phyloP scores from a whole-genome alignment of 2,329 filamentous ascomycete genomes.

The Penicillium brevicompactum region DNA sequence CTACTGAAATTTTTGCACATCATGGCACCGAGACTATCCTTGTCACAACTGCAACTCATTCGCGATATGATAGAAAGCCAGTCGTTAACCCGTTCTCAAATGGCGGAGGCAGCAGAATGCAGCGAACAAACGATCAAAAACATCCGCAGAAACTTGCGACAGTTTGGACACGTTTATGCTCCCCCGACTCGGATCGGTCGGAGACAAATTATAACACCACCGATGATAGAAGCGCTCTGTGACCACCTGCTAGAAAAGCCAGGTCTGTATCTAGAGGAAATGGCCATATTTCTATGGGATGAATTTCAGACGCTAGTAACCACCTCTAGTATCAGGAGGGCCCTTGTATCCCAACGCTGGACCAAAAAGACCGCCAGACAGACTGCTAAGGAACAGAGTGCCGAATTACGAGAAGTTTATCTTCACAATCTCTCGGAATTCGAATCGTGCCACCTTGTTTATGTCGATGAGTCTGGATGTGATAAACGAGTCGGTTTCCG shows the following conservation, averaged over 20 bases:
- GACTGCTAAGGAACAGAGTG: background rate
- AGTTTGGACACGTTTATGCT: too few species aligned
- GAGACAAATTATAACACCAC: too few species aligned
- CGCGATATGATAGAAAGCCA: too few species aligned
- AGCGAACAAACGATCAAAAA: too few species aligned
- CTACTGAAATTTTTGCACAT: too few species aligned
- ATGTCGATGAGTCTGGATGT: too few species aligned
- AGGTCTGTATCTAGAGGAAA: background rate
- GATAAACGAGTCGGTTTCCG: background rate
- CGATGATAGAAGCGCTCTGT: background rate
- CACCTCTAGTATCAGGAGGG: slow-evolving; percentile 3
- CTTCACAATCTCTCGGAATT: background rate
- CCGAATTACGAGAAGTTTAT: slow-evolving; percentile 1
- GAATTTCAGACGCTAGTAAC: background rate
- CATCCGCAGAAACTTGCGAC: too few species aligned
- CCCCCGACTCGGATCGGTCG: too few species aligned
- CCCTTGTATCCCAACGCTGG: background rate
- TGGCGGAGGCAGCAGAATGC: too few species aligned
- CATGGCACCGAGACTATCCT: too few species aligned
- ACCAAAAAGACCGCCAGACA: background rate
- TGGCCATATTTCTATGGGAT: slow-evolving; percentile 3
- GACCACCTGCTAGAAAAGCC: background rate
- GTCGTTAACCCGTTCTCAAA: too few species aligned
- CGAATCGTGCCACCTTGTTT: background rate
- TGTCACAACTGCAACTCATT: too few species aligned